Conservation (phyloP, 2,329 filamentous ascomycete genomes). For the Endothia cerciana region DNA sequence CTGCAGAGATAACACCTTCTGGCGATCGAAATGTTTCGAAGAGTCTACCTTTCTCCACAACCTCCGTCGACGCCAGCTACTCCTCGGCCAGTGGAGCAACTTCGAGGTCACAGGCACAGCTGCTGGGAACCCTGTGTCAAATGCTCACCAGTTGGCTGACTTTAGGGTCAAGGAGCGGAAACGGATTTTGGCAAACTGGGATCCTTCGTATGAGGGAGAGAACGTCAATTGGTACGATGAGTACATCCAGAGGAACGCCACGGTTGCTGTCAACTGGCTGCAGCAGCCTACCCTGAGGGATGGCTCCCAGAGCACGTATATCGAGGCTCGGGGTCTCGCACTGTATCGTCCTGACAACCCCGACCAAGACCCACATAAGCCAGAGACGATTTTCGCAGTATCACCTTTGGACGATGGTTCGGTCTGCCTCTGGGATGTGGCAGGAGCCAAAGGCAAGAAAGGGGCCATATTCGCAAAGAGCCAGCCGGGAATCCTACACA, state of each 20-base stretch:
- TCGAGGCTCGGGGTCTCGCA: constrained; percentile 76
- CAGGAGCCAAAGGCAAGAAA: constrained; percentile 54
- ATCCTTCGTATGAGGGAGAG: constrained; percentile 75
- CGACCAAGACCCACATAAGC: constrained; percentile 51
- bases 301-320: constrained; percentile 47
- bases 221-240: constrained; percentile 84
- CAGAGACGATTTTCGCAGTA: constrained; percentile 60
- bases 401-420: constrained; percentile 85
- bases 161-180: constrained; percentile 46
- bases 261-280: constrained; percentile 77
- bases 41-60: constrained; percentile 67
- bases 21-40: constrained; percentile 76
- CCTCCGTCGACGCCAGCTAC: constrained; percentile 57
- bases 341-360: constrained; percentile 61
- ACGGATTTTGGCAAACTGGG: constrained; percentile 78
- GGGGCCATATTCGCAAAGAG: constrained; percentile 71
- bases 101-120: background rate
- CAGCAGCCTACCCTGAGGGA: constrained; percentile 59
- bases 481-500: constrained; percentile 67
- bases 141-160: background rate
- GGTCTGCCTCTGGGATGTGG: constrained; percentile 84
- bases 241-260: constrained; percentile 80
- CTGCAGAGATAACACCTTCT: constrained; percentile 74
- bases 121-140: background rate
- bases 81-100: constrained; percentile 40